Conservation (phyloP, 2,329 filamentous ascomycete genomes). For the Cordyceps militaris region DNA sequence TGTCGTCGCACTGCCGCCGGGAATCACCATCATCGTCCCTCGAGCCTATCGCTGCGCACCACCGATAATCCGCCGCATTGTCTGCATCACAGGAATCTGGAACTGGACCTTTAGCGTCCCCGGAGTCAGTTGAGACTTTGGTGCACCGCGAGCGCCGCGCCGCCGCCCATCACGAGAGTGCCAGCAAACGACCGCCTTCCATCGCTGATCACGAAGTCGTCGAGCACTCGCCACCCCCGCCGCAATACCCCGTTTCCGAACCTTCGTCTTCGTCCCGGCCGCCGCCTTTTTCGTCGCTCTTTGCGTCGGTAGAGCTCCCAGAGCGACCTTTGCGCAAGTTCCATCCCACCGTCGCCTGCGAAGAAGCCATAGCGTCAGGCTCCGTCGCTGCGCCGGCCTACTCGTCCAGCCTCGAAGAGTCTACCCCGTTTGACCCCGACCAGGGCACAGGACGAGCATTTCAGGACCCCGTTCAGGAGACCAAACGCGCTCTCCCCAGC, state of each 20-base stretch:
- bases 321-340: conserved; percentile 27
- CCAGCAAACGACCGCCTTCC: conserved; percentile 17
- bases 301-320: conserved; percentile 35
- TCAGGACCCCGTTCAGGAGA: conserved; percentile 57
- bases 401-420: conserved; percentile 31
- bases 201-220: conserved; percentile 17
- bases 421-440: conserved; percentile 31
- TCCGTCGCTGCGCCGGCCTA: conserved; percentile 49
- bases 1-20: background rate
- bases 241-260: conserved; percentile 52
- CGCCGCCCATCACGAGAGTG: conserved; percentile 17
- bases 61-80: conserved; percentile 30
- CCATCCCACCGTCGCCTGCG: conserved; percentile 17
- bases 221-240: conserved; percentile 45
- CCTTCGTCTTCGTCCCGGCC: conserved; percentile 45
- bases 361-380: conserved; percentile 27
- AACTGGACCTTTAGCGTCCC: conserved; percentile 30
- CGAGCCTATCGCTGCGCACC: background rate
- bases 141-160: conserved; percentile 18
- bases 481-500: conserved; percentile 74
- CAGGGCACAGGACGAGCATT: conserved; percentile 33
- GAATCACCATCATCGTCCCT: background rate
- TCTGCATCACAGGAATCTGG: conserved; percentile 28
- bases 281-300: conserved; percentile 56
- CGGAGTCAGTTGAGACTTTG: conserved; percentile 27